Evolutionary conservation across 352 stramenopile species (phyloP).

Genomic region (Peronospora farinosa): DNA sequence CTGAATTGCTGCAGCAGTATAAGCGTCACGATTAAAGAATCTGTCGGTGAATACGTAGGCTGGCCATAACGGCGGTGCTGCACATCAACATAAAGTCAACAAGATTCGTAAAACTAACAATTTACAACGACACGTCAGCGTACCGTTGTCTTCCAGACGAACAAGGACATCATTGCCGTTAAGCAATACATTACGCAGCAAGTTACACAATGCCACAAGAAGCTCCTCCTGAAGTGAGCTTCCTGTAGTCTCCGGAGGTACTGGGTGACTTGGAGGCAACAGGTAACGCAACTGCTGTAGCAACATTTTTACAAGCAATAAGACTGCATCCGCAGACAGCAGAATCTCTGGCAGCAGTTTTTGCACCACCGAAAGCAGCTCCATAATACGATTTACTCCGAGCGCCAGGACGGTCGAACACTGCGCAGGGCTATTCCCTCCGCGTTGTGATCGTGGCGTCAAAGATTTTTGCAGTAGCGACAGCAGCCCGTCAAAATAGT

Average conservation of each 20-base stretch:
- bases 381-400: constrained; percentile 69
- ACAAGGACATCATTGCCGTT: constrained; percentile 69
- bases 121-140: constrained; percentile 7
- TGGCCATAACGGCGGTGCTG: constrained; percentile 67
- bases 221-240: constrained; percentile 66
- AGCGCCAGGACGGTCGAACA: constrained; percentile 47
- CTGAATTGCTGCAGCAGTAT: constrained; percentile 41
- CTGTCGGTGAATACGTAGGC: constrained; percentile 58
- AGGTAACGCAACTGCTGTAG: constrained; percentile 74
- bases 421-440: constrained; percentile 23
- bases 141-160: constrained; percentile 77
- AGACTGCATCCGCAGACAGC: constrained; percentile 37
- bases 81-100: constrained; percentile 9
- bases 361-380: constrained; percentile 63
- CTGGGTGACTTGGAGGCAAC: constrained; percentile 44
- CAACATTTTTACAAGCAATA: constrained; percentile 73
- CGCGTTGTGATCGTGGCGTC: constrained; percentile 39
- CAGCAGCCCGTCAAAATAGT: constrained; percentile 75
- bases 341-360: constrained; percentile 71
- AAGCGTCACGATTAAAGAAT: constrained; percentile 64
- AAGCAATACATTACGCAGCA: constrained; percentile 66
- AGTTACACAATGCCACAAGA: constrained; percentile 55
- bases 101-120: neutral
- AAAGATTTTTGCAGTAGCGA: constrained; percentile 76
- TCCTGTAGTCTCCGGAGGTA: constrained; percentile 32